Base-by-base conservation (phyloP, 2,329 filamentous ascomycete species). In the Periconia sp. region DNA sequence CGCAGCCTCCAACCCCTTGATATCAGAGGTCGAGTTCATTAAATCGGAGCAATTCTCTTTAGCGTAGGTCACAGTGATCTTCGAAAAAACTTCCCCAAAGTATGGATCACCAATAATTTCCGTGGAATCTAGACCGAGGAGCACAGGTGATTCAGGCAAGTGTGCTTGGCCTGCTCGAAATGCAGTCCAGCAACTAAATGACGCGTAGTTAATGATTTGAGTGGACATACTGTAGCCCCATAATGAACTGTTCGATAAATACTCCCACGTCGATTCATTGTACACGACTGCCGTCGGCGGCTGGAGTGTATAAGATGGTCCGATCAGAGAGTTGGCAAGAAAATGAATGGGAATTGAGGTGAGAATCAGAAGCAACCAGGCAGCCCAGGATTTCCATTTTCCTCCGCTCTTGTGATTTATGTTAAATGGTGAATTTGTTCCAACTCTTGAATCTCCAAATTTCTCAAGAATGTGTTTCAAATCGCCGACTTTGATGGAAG, bases 401-500 rank as follows among this genome's bases (percentile, higher is more conserved):
- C 57, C 56, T 22, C 46, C 28, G 23, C 40, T 29, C 31, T 65
- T 66, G 29, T 59, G 59, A 9, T 61, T 63, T 39, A 65, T 67
- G 21, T 50, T 60, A 47, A 64, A 64, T 0, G 64, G 64, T 10
- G 57, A 63, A 36, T 66, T 64, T n/a, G 62, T 67, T 4, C 62
- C 62, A 9, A 65, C 57, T 40, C 57, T 52, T 12, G 58, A 61
- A 37, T 65, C 61, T 10, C 62, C 64, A 32, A 54, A 64, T 30
- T 61, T 64, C 28, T 50, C 47, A 1, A 67, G 48, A 25, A 55
- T 51, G 26, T 54, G 38, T 28, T 57, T 59, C 13, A 65, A 19
- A 35, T 66, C 62, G 13, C 46, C 45, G 4, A 59, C 48, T 11
- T 54, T 59, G 15, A 66, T 36, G 0, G 59, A 56, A 2, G 63